Conservation (phyloP, 2,329 filamentous ascomycete species). For the Xylariaceae sp. region DNA sequence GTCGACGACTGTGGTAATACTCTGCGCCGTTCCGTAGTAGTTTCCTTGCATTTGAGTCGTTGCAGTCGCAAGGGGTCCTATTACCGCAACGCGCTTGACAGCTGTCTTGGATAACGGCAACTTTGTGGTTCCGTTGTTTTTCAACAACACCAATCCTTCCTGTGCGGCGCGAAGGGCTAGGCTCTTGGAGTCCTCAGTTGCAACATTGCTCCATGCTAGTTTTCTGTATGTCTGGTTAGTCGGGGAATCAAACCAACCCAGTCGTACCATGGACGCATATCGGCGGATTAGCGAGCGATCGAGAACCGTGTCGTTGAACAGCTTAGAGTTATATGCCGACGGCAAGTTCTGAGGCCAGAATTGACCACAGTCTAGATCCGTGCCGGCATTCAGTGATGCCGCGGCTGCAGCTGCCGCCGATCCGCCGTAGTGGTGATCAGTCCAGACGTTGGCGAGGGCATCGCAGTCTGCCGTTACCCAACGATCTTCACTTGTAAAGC, state of each 20-base stretch:
- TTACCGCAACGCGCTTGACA: conserved; percentile 48
- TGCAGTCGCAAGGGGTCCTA: conserved; percentile 57
- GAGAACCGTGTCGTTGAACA: conserved; percentile 42
- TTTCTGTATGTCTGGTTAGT: conserved; percentile 44
- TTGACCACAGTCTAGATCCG: conserved; percentile 32
- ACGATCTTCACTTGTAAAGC: conserved; percentile 56
- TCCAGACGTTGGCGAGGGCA: conserved; percentile 55
- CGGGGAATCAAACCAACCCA: conserved; percentile 55
- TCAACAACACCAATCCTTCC: conserved; percentile 46
- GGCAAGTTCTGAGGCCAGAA: conserved; percentile 28
- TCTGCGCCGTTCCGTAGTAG: conserved; percentile 34
- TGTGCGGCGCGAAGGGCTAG: conserved; percentile 54
- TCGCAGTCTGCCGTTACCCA: conserved; percentile 65
- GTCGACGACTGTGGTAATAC: conserved; percentile 23
- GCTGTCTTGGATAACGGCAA: conserved; percentile 9
- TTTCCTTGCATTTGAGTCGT: conserved; percentile 56
- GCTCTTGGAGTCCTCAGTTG: conserved; percentile 47
- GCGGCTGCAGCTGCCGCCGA: conserved; percentile 32
- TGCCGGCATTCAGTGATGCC: conserved; percentile 35
- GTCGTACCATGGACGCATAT: conserved; percentile 50
- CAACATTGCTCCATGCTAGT: conserved; percentile 53
- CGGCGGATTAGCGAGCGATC: conserved; percentile 48
- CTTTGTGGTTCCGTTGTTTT: conserved; percentile 49
- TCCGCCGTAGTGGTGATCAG: conserved; percentile 35
- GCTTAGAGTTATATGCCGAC: conserved; percentile 27